Base-by-base conservation (phyloP, 2,329 filamentous ascomycete genomes). In the Pseudogymnoascus sp. region DNA sequence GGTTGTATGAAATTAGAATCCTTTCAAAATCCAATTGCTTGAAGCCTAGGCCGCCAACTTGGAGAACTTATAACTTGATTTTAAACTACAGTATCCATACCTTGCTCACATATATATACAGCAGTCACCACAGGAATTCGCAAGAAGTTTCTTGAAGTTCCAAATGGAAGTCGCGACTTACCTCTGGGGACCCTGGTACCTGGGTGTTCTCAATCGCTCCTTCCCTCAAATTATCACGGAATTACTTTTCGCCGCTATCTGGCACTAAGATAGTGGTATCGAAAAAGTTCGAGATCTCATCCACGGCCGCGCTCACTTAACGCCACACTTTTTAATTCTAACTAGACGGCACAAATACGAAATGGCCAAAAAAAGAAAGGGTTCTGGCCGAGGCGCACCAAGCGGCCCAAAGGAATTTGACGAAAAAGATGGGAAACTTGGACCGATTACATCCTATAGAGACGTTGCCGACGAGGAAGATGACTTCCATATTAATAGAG, bases 401-500 rank as follows among this genome's bases (percentile, higher is more conserved):
- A 76, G 75, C 7, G 82, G 81, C 2, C 82, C 82, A 3, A 78
- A 77, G 63, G 83, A 84, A 35, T 70, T 83, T 63, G 75, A 86
- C 69, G 70, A 77, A 57, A 75, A 76, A 33, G 84, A 86, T 64
- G 83, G 86, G 36, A 84, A 85, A 59, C 80, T 91, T 14, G 80
- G 79, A 22, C 77, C 78, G 20, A 77, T 86, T 68, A 78, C 74
- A 53, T 86, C 83, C 2, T 93, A 82, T 73, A 86, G 93, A 74
- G 91, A 96, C 75, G 87, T 99, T 68, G 90, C 92, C 66, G 88
- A 97, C 72, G 95, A 91, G 1, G 91, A 96, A 73, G 94, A 99
- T 73, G 91, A 96, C 72, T 96, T 96, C 73, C 90, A 93, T 69
- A 79, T 92, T 63, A 88, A 92, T 65, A 84, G 89, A 66, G 94